A percentile compares a stretch with the other conserved stretches of the same genome.
These are phyloP conservation scores for Tulasnella sp. DNA, from an alignment of 768 basidiomycete genomes.

Conservation along the genomic window DNA sequence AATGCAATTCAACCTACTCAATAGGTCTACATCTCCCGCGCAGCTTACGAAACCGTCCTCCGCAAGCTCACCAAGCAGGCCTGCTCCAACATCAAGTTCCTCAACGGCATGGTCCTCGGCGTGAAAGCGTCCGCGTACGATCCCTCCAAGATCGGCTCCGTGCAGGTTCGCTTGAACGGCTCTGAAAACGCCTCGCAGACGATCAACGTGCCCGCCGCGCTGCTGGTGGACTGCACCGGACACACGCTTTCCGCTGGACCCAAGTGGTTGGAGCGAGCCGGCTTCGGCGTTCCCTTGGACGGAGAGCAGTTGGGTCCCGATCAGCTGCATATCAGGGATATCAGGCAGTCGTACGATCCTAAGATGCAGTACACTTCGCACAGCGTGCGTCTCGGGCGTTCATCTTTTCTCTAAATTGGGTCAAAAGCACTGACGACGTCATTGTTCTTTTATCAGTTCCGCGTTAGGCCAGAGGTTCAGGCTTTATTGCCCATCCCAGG, in stretches of 20 bases:
- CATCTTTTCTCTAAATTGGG: too few species aligned
- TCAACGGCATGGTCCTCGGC: conserved; percentile 39
- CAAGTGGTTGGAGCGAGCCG: conserved; percentile 19
- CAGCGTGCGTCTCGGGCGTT: neutral
- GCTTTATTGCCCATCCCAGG: conserved; percentile 34
- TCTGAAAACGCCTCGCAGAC: neutral
- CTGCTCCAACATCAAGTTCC: conserved; percentile 39
- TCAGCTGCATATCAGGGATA: conserved; percentile 36
- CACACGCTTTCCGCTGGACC: neutral
- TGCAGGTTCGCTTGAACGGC: conserved; percentile 36
- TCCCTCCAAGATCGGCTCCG: conserved; percentile 20
- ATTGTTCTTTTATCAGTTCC: conserved; percentile 26
- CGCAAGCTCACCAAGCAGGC: conserved; percentile 37
- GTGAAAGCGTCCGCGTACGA: conserved; percentile 16
- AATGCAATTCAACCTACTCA: neutral
- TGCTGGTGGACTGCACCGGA: conserved; percentile 37
- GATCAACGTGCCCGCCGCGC: conserved; percentile 32
- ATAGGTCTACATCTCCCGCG: conserved; percentile 33
- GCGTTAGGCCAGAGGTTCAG: conserved; percentile 33
- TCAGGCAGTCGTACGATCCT: conserved; percentile 35
- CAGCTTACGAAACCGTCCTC: conserved; percentile 39
- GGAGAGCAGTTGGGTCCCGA: conserved; percentile 41
- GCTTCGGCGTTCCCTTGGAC: conserved; percentile 36
- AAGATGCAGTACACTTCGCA: conserved; percentile 38
- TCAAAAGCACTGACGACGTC: too few species aligned